Evolutionary conservation across 2,329 filamentous ascomycete species (phyloP), one percentile per base, ranked within the genome.

Genomic region (Berkeleyomyces rouxiae): DNA sequence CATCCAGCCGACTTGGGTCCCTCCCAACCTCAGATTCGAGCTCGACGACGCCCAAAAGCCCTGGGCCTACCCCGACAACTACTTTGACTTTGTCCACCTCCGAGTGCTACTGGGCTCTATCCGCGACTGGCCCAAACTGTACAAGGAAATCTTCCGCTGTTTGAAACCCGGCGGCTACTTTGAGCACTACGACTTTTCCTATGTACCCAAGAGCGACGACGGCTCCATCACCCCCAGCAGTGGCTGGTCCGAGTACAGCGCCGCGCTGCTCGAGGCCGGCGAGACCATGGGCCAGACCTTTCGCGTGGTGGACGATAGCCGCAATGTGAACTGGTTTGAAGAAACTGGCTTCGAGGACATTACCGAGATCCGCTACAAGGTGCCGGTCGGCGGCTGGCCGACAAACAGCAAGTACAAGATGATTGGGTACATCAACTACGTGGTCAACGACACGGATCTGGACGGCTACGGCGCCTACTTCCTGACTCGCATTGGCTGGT

Each of bases 21-120:
- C 82, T 1, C 75, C 77, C 49, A 86, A 85, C 67, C 80, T 83
- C 63, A 77, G 79, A 66, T 86, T 85, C 65, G 76, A 83, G 65
- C 77, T 85, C 55, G 82, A 85, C 70, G 82, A 86, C 68, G 77
- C 80, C 44, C 79, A 82, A 67, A 75, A 70, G 39, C 69, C 73
- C 11, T 76, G 74, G 74, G 79, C 71, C 71, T 80, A 72, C 47
- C 73, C 76, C 0, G 68, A 72, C 1, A 67, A 77, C 61, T 70
- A 76, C 61, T 82, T 82, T 68, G 82, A 85, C 70, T 81, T 77
- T 67, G 77, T 86, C 61, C 82, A 84, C 68, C 76, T 79, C 13
- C 75, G 82, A 4, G 77, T 69, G 7, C 69, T 83, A 0, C 75
- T 82, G 63, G 70, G 71, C 33, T 77, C 77, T 62, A 78, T 85